Conservation (phyloP, 345 rosid genomes). For the Populus alba region DNA sequence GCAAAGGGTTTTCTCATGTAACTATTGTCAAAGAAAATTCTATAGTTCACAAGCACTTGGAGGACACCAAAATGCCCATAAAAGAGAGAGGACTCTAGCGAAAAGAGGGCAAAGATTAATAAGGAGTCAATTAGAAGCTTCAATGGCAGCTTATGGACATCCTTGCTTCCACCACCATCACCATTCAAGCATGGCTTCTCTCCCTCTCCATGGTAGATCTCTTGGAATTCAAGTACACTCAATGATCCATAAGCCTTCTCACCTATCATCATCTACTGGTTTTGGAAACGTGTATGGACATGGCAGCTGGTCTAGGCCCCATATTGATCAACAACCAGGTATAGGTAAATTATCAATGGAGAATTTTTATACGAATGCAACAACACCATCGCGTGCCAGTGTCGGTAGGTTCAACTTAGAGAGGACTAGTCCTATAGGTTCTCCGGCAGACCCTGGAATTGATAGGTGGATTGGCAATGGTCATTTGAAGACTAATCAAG, state of each 20-base stretch:
- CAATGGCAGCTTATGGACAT: slow-evolving; percentile 43
- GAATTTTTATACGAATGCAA: slow-evolving; percentile 15
- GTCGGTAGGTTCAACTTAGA: slow-evolving; percentile 41
- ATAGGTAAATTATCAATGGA: slow-evolving; percentile 46
- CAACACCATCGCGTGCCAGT: slow-evolving; percentile 23
- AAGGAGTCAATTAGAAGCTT: slow-evolving; percentile 21
- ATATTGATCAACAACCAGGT: slow-evolving; percentile 52
- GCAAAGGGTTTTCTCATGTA: slow-evolving; percentile 21
- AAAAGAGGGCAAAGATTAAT: slow-evolving; percentile 50
- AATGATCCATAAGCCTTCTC: slow-evolving; percentile 50
- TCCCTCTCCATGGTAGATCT: slow-evolving; percentile 51
- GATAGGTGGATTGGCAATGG: slow-evolving; percentile 29
- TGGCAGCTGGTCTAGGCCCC: slow-evolving; percentile 47
- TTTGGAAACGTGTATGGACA: slow-evolving; percentile 31
- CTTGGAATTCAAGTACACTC: slow-evolving; percentile 68
- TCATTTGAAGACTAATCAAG: slow-evolving; percentile 35
- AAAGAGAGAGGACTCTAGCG: slow-evolving; percentile 23
- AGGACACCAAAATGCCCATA: slow-evolving; percentile 29
- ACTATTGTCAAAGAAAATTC: slow-evolving; percentile 25
- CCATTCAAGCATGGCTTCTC: slow-evolving; percentile 44
- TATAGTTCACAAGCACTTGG: slow-evolving; percentile 32
- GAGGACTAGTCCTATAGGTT: slow-evolving; percentile 19
- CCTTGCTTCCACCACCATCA: slow-evolving; percentile 41
- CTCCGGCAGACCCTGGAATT: slow-evolving; percentile 24
- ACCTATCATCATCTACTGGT: slow-evolving; percentile 29